Evolutionary conservation across 768 basidiomycete species (phyloP).

Genomic region (Mycena galericulata): DNA sequence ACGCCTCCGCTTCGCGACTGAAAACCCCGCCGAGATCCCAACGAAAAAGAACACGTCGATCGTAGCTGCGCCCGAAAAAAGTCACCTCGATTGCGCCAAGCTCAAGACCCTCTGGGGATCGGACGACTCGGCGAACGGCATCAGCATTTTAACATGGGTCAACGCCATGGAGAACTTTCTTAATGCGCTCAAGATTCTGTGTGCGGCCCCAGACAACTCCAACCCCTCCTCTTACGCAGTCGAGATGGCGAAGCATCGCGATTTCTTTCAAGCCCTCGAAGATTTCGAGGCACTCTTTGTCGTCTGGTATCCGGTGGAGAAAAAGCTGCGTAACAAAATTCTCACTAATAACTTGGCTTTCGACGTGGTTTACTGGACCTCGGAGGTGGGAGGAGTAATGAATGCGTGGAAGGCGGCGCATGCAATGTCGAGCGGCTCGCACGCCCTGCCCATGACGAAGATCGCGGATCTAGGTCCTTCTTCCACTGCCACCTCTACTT

Average conservation of each 20-base stretch:
- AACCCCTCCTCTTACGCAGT: background rate
- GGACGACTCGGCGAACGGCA: background rate
- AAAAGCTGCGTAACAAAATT: background rate
- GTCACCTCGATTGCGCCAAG: background rate
- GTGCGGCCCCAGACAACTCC: background rate
- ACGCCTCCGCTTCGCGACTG: background rate
- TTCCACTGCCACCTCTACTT: background rate
- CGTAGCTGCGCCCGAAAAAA: background rate
- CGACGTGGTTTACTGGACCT: background rate
- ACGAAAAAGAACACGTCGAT: background rate
- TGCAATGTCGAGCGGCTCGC: background rate
- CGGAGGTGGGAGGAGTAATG: background rate
- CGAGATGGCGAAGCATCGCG: background rate
- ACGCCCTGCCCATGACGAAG: background rate
- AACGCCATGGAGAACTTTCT: background rate
- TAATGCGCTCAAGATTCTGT: background rate
- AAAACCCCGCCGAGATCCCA: background rate
- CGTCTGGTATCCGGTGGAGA: constrained; percentile 11
- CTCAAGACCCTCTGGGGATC: constrained; percentile 3
- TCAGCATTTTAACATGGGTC: background rate
- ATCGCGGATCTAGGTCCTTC: background rate
- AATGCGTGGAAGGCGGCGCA: background rate
- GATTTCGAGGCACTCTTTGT: background rate
- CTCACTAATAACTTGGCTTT: background rate
- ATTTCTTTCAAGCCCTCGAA: background rate